A percentile compares a stretch with the other conserved stretches of the same genome.
These are phyloP conservation scores for Podaxis rugospora DNA, from an alignment of 768 basidiomycete species.

Conservation along the genomic window DNA sequence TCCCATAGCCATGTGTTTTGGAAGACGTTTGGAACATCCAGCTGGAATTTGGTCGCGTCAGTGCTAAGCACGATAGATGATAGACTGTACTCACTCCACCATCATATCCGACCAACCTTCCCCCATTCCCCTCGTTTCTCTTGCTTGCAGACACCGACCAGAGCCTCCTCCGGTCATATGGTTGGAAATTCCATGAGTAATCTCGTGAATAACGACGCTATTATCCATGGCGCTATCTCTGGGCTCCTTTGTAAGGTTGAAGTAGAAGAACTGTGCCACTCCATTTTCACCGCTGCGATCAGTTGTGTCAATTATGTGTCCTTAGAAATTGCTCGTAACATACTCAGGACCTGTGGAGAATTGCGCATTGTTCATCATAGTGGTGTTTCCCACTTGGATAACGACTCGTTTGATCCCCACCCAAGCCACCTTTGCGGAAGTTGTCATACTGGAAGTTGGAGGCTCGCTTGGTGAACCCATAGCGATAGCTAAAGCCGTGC, in stretches of 20 bases:
- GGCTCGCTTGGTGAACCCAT: conserved; percentile 13
- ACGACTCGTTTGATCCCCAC: conserved; percentile 44
- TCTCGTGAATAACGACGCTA: conserved; percentile 49
- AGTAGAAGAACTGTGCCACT: conserved; percentile 10
- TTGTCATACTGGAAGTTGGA: conserved; percentile 56
- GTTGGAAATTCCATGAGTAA: conserved; percentile 48
- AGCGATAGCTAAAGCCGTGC: conserved; percentile 13
- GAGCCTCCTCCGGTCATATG: conserved; percentile 54
- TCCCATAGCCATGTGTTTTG: conserved; percentile 35
- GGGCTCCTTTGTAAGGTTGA: conserved; percentile 11
- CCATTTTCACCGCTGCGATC: background rate
- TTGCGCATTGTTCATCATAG: conserved; percentile 42
- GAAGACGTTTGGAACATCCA: conserved; percentile 40
- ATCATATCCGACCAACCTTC: conserved; percentile 59
- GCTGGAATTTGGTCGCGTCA: background rate
- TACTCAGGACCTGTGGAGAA: conserved; percentile 42
- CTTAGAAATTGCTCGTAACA: background rate
- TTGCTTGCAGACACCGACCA: conserved; percentile 55
- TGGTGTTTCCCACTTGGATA: conserved; percentile 49
- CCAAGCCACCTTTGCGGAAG: conserved; percentile 49
- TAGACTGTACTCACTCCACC: conserved; percentile 29
- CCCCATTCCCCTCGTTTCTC: conserved; percentile 62
- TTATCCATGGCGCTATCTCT: conserved; percentile 60
- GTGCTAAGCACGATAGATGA: conserved; percentile 10
- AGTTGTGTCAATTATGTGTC: background rate